Conservation (phyloP, 768 basidiomycete genomes). For the Collybiopsis luxurians region DNA sequence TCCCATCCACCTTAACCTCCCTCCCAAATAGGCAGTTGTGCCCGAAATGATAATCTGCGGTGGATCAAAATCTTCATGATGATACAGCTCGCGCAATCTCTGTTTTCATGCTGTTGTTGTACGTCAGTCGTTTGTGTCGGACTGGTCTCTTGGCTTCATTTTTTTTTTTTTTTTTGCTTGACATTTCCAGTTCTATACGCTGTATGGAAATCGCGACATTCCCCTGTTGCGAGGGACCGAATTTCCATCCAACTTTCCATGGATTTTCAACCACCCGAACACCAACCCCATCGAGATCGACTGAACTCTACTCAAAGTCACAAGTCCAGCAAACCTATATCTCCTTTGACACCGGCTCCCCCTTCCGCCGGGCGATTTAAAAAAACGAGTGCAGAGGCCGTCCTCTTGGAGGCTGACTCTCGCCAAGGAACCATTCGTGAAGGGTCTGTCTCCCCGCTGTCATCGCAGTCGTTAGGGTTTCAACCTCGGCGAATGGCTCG, state of each 20-base stretch:
- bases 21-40: constrained; percentile 44
- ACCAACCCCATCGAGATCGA: constrained; percentile 41
- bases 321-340: constrained; percentile 4
- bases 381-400: not conserved
- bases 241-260: constrained; percentile 49
- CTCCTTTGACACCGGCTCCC: not conserved
- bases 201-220: constrained; percentile 50
- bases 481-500: not conserved
- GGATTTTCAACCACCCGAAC: constrained; percentile 31
- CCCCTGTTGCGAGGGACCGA: constrained; percentile 50
- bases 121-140: constrained; percentile 20
- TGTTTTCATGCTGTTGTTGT: constrained; percentile 65
- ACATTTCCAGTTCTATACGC: constrained; percentile 46
- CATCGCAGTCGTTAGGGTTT: not conserved
- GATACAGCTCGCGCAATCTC: constrained; percentile 49
- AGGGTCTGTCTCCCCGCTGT: not conserved
- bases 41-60: constrained; percentile 28
- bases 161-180: constrained; percentile 10
- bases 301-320: constrained; percentile 50
- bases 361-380: not conserved
- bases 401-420: not conserved
- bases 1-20: constrained; percentile 2
- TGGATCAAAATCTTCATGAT: constrained; percentile 42
- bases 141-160: constrained; percentile 9
- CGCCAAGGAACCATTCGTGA: not conserved